Percentiles rank a stretch among this genome's conserved stretches.
These are phyloP conservation scores for Alternaria brassicicola DNA, from an alignment of 2,329 filamentous ascomycete genomes.

Conservation along the genomic window DNA sequence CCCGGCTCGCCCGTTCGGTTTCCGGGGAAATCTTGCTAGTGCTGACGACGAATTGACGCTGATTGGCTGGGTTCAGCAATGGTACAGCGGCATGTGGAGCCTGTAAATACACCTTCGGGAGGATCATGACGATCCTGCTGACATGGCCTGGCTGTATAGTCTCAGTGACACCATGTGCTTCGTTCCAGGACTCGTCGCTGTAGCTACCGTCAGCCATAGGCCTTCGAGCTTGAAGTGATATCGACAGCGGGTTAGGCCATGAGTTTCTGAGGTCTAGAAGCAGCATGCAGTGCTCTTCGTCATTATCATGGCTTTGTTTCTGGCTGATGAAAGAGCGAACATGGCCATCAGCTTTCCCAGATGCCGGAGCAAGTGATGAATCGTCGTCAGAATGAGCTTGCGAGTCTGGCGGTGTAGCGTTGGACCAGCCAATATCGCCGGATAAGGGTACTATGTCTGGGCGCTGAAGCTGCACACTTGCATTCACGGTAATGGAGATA, in stretches of 20 bases:
- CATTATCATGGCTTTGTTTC: conserved; percentile 50
- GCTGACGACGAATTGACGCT: conserved; percentile 91
- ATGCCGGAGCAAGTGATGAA: neutral
- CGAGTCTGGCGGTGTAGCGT: conserved; percentile 12
- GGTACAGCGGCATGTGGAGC: conserved; percentile 80
- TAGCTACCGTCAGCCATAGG: neutral
- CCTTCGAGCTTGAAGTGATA: conserved; percentile 62
- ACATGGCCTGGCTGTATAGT: conserved; percentile 65
- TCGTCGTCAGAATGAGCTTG: neutral
- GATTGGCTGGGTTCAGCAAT: conserved; percentile 77
- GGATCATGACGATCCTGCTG: conserved; percentile 74
- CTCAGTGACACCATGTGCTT: conserved; percentile 46
- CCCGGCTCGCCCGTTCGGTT: conserved; percentile 75
- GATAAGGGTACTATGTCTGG: conserved; percentile 80
- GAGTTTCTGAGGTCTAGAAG: conserved; percentile 86
- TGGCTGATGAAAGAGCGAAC: conserved; percentile 56
- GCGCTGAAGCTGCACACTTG: conserved; percentile 80
- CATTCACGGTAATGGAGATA: conserved; percentile 87
- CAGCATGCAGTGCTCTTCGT: conserved; percentile 74
- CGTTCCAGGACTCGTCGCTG: conserved; percentile 11
- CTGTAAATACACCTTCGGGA: conserved; percentile 76
- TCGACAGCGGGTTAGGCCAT: conserved; percentile 80
- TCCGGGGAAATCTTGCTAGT: conserved; percentile 79
- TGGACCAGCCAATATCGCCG: conserved; percentile 70
- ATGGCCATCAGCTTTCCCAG: conserved; percentile 44